These are phyloP conservation scores for Jatropha podagrica DNA, from an alignment of 441 rosid genomes.

Conservation along the genomic window DNA sequence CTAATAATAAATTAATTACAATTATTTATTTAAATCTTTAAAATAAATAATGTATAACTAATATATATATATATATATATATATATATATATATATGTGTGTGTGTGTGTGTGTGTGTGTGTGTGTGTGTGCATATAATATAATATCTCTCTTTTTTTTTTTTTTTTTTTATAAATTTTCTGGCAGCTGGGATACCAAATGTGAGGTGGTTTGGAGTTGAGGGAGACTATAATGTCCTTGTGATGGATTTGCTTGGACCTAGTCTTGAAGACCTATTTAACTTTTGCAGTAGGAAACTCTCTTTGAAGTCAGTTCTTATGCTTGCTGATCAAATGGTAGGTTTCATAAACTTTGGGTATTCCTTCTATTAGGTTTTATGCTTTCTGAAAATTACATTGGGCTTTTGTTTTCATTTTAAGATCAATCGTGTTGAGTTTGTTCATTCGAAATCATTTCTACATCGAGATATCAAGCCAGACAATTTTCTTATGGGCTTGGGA, in stretches of 20 bases:
- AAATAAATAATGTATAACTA: no score
- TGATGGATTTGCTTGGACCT: slow-evolving; percentile 97
- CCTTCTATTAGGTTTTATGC: slow-evolving; percentile 7
- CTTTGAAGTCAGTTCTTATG: slow-evolving; percentile 94
- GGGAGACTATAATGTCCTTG: slow-evolving; percentile 92
- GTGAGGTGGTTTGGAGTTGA: slow-evolving; percentile 96
- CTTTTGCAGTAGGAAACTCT: slow-evolving; percentile 91
- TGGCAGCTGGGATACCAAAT: slow-evolving; percentile 90
- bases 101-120: no score
- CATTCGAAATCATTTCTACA: slow-evolving; percentile 94
- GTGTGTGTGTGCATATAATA: no score
- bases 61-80: no score
- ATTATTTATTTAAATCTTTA: no score
- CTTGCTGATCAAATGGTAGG: slow-evolving; percentile 97
- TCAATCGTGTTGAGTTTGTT: slow-evolving; percentile 84
- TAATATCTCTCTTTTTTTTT: not conserved
- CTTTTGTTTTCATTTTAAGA: slow-evolving; percentile 38
- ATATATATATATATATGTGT: no score
- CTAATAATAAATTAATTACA: no score
- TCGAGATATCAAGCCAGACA: slow-evolving; percentile 97
- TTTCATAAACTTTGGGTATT: slow-evolving; percentile 8
- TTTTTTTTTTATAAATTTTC: slow-evolving; percentile 6
- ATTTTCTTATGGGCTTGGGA: slow-evolving; percentile 96
- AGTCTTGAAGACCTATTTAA: slow-evolving; percentile 97
- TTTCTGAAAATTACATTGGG: slow-evolving; percentile 15